A percentile compares a stretch with the other conserved stretches of the same genome.
Evolutionary conservation across 768 basidiomycete species (phyloP).

Genomic region (Termitomyces sp.): DNA sequence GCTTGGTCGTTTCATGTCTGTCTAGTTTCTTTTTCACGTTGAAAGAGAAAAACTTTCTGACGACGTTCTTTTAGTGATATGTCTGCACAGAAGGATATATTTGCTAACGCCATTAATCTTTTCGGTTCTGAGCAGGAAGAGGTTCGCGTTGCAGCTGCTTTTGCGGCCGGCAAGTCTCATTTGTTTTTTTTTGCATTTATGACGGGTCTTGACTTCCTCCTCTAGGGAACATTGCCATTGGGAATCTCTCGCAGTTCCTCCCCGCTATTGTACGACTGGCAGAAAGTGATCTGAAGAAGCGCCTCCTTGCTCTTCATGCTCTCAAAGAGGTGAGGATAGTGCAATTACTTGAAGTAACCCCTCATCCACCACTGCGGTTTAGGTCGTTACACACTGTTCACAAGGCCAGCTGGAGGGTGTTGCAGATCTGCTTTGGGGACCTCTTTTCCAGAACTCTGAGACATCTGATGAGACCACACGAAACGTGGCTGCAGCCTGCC

Average conservation of each 20-base stretch:
- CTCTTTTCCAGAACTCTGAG: conserved; percentile 88
- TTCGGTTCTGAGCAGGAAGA: conserved; percentile 82
- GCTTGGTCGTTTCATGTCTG: conserved; percentile 85
- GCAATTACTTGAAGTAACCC: background rate
- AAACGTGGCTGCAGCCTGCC: conserved; percentile 93
- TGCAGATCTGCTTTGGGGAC: conserved; percentile 87
- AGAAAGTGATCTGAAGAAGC: conserved; percentile 69
- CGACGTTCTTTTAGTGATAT: conserved; percentile 64
- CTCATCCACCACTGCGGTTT: background rate
- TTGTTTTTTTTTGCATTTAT: background rate
- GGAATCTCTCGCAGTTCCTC: conserved; percentile 83
- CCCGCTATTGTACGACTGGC: conserved; percentile 78
- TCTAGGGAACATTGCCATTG: conserved; percentile 91
- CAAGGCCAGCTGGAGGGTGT: conserved; percentile 79
- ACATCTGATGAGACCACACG: conserved; percentile 87
- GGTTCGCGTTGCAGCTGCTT: conserved; percentile 85
- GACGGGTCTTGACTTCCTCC: background rate
- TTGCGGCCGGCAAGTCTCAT: conserved; percentile 70
- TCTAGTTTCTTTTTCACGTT: conserved; percentile 8
- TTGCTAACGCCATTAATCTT: conserved; percentile 63
- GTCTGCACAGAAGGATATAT: conserved; percentile 74
- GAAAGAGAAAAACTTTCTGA: background rate
- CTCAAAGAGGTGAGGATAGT: conserved; percentile 73
- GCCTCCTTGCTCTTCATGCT: conserved; percentile 84
- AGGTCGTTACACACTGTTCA: conserved; percentile 92